Evolutionary conservation across 192 early-diverging fungal genomes (phyloP).

Genomic region (Coemansia sp.): DNA sequence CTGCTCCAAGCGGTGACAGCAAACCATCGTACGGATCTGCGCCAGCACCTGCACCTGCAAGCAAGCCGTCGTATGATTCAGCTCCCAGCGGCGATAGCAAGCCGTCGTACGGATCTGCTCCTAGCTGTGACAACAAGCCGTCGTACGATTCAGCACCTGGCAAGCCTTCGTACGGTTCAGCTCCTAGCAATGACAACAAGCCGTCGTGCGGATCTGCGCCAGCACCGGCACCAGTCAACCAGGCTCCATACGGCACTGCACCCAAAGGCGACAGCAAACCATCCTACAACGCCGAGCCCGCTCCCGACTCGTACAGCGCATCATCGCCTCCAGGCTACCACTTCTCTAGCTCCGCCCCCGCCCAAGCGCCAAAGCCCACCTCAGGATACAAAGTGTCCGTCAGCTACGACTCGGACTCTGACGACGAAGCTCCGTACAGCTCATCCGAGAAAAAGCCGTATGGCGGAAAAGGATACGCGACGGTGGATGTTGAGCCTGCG

Average conservation of each 20-base stretch:
- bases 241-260: constrained; percentile 4
- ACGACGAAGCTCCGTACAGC: constrained; percentile 6
- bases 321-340: not conserved
- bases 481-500: constrained; percentile 8
- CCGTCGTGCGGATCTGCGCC: not conserved
- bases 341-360: not conserved
- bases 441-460: not conserved
- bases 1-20: no score
- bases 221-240: constrained; percentile 9
- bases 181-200: not conserved
- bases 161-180: not conserved
- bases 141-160: no score
- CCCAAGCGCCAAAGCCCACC: constrained; percentile 1
- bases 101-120: no score
- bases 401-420: constrained; percentile 4
- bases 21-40: no score
- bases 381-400: constrained; percentile 6
- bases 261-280: constrained; percentile 14
- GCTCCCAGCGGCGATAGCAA: no score
- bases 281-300: constrained; percentile 12
- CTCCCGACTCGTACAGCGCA: constrained; percentile 9
- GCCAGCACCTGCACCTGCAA: no score
- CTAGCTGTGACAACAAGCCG: no score
- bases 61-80: no score
- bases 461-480: not conserved